A percentile compares a stretch with the other conserved stretches of the same genome.
Conservation (phyloP, 352 stramenopile genomes). For the Plasmopara halstedii region DNA sequence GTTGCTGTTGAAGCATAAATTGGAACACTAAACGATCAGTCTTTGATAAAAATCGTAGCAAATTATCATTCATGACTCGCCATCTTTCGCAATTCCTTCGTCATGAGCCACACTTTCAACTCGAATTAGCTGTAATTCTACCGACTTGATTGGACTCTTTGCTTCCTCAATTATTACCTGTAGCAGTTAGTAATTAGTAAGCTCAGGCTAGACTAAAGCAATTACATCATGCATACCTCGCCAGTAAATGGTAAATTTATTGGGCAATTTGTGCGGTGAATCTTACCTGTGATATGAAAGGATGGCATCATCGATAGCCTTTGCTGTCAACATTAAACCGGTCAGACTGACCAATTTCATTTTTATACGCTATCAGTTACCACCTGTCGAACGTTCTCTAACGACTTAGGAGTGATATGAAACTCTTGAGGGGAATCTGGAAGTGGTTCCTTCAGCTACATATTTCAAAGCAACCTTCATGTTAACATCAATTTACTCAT, state of each 20-base stretch:
- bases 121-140: slow-evolving; percentile 88
- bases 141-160: slow-evolving; percentile 70
- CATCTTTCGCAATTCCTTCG: slow-evolving; percentile 73
- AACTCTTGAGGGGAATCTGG: slow-evolving; percentile 67
- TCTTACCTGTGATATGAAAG: slow-evolving; percentile 76
- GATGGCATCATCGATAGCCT: slow-evolving; percentile 45
- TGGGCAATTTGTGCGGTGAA: slow-evolving; percentile 86
- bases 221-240: too few species aligned
- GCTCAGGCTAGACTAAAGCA: too few species aligned
- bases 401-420: slow-evolving; percentile 68
- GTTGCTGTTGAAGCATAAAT: slow-evolving; percentile 46
- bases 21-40: not conserved
- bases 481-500: not conserved
- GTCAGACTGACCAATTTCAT: not conserved
- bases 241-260: slow-evolving; percentile 87
- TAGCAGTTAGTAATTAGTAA: too few species aligned
- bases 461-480: not conserved
- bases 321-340: slow-evolving; percentile 25
- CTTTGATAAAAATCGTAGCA: not conserved
- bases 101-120: slow-evolving; percentile 80
- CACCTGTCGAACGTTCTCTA: slow-evolving; percentile 76
- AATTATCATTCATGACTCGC: slow-evolving; percentile 15
- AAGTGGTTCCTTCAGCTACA: slow-evolving; percentile 47
- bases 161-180: slow-evolving; percentile 76
- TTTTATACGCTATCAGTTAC: not conserved